Evolutionary conservation across 257 asterid genomes (phyloP).

Genomic region (Capsicum baccatum): DNA sequence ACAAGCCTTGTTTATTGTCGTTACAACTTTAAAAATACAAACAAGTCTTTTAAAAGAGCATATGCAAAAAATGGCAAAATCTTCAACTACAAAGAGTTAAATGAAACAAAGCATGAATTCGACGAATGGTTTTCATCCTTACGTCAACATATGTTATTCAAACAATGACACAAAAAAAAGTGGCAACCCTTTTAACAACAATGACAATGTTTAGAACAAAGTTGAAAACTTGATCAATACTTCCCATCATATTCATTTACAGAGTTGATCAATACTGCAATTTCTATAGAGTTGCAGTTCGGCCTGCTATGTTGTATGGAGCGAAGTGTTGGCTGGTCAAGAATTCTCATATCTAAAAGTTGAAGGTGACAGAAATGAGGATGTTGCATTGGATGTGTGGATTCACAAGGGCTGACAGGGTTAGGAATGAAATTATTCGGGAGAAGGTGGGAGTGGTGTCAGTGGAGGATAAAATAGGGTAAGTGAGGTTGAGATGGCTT

Average conservation of each 20-base stretch:
- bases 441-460: no score
- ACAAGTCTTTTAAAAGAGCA: constrained; percentile 10
- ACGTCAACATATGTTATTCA: background rate
- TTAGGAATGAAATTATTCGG: no score
- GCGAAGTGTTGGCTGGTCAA: no score
- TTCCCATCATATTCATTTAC: constrained; percentile 3
- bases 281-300: no score
- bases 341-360: no score
- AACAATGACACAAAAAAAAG: constrained; percentile 6
- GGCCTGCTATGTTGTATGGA: no score
- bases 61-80: background rate
- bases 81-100: constrained; percentile 13
- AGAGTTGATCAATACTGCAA: no score
- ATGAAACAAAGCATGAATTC: constrained; percentile 14
- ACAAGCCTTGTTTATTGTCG: background rate
- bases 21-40: background rate
- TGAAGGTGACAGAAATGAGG: no score
- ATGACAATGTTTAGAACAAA: constrained; percentile 7
- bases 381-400: no score
- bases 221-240: background rate
- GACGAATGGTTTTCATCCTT: background rate
- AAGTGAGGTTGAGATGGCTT: no score
- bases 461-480: no score
- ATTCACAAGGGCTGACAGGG: no score
- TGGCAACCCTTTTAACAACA: background rate